Evolutionary conservation across 805 yeast genomes (phyloP).

Genomic region (Candida multigemmis): DNA sequence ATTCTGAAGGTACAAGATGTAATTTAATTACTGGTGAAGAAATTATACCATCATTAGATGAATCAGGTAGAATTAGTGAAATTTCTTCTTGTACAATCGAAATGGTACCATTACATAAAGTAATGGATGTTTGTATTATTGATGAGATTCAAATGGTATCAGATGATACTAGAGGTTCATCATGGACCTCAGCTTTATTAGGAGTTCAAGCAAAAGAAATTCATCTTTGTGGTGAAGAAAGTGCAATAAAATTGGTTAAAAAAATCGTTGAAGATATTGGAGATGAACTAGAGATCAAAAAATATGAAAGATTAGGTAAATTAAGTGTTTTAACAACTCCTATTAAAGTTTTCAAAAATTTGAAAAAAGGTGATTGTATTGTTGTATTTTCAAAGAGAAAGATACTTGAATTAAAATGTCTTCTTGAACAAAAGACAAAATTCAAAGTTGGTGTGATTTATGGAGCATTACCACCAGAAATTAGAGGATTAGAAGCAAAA

Average conservation of each 20-base stretch:
- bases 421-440: conserved; percentile 55
- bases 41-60: conserved; percentile 61
- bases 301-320: conserved; percentile 69
- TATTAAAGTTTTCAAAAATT: conserved; percentile 22
- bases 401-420: conserved; percentile 60
- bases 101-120: conserved; percentile 66
- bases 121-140: conserved; percentile 79
- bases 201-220: conserved; percentile 82
- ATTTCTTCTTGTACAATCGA: conserved; percentile 87
- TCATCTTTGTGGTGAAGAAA: conserved; percentile 90
- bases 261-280: conserved; percentile 62
- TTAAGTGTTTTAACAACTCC: conserved; percentile 41
- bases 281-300: conserved; percentile 64
- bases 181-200: conserved; percentile 87
- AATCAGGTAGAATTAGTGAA: conserved; percentile 62
- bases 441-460: conserved; percentile 80
- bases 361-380: conserved; percentile 76
- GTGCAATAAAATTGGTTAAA: conserved; percentile 62
- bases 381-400: conserved; percentile 75
- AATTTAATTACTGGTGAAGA: conserved; percentile 96
- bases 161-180: conserved; percentile 74
- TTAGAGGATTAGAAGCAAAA: conserved; percentile 75
- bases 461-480: conserved; percentile 95
- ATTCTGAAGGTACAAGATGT: conserved; percentile 56
- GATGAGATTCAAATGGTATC: conserved; percentile 96